Evolutionary conservation across 805 yeast genomes (phyloP).

Genomic region (Spathaspora girioi): DNA sequence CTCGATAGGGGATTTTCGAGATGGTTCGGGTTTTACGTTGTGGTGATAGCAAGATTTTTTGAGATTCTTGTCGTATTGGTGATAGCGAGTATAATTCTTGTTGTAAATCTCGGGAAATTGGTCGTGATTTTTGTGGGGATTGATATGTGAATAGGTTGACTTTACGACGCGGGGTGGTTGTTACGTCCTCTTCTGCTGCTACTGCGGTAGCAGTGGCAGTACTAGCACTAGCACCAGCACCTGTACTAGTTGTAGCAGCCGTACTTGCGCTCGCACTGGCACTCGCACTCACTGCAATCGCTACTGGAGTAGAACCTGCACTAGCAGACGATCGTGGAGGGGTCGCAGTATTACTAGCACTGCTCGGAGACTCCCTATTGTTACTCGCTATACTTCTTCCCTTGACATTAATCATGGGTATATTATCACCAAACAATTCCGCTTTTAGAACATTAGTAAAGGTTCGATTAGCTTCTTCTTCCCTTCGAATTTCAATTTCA

Average conservation of each 20-base stretch:
- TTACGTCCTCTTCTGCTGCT: conserved; percentile 12
- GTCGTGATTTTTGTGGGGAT: conserved; percentile 61
- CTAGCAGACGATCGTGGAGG: conserved; percentile 10
- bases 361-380: not conserved
- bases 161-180: conserved; percentile 38
- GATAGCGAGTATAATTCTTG: conserved; percentile 76
- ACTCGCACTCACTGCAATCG: not conserved
- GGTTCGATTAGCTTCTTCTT: conserved; percentile 81
- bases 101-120: conserved; percentile 59
- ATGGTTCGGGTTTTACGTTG: conserved; percentile 75
- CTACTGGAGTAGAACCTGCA: conserved; percentile 2
- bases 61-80: conserved; percentile 88
- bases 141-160: conserved; percentile 72
- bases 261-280: not conserved
- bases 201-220: not conserved
- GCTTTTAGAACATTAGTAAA: conserved; percentile 83
- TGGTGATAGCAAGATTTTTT: conserved; percentile 74
- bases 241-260: not conserved
- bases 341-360: not conserved
- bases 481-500: conserved; percentile 65
- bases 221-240: not conserved
- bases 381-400: not conserved
- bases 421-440: conserved; percentile 86
- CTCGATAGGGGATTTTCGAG: conserved; percentile 85
- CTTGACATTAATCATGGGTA: conserved; percentile 44